A percentile compares a stretch with the other conserved stretches of the same genome.
Conservation (phyloP, 495 filamentous ascomycete genomes). For the Penicillium arizonense region DNA sequence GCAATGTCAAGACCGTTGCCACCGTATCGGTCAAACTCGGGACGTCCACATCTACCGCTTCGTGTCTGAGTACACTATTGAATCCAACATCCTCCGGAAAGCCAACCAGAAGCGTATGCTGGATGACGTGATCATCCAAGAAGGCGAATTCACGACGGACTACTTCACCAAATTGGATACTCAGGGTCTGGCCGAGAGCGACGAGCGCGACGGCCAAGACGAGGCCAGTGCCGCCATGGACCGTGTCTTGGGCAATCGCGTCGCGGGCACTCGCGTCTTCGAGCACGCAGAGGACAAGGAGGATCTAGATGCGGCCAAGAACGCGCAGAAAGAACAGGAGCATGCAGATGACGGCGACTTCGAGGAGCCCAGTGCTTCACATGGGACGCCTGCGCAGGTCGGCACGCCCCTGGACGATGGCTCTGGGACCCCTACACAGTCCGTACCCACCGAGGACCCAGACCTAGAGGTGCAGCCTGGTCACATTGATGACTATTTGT, state of each 20-base stretch:
- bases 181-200: slow-evolving; percentile 65
- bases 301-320: slow-evolving; percentile 81
- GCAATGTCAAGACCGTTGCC: slow-evolving; percentile 96
- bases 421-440: slow-evolving; percentile 11
- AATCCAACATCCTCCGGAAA: slow-evolving; percentile 97
- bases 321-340: slow-evolving; percentile 83
- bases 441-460: slow-evolving; percentile 30
- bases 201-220: slow-evolving; percentile 57
- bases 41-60: slow-evolving; percentile 99
- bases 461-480: slow-evolving; percentile 41
- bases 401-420: slow-evolving; percentile 28
- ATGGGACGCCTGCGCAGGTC: slow-evolving; percentile 34
- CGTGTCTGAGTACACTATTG: slow-evolving; percentile 96
- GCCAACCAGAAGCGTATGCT: slow-evolving; percentile 96
- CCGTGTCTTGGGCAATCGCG: slow-evolving; percentile 65
- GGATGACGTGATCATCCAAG: slow-evolving; percentile 97
- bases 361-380: slow-evolving; percentile 62
- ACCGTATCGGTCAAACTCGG: slow-evolving; percentile 96
- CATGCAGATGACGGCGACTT: slow-evolving; percentile 90
- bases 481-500: slow-evolving; percentile 83
- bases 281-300: slow-evolving; percentile 91
- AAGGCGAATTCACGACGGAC: slow-evolving; percentile 97
- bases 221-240: slow-evolving; percentile 83
- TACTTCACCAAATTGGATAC: slow-evolving; percentile 82
- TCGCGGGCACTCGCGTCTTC: slow-evolving; percentile 59